phyloP scores from a whole-genome alignment of 1,284 basidiomycete species.

The Boletus austroedulis region DNA sequence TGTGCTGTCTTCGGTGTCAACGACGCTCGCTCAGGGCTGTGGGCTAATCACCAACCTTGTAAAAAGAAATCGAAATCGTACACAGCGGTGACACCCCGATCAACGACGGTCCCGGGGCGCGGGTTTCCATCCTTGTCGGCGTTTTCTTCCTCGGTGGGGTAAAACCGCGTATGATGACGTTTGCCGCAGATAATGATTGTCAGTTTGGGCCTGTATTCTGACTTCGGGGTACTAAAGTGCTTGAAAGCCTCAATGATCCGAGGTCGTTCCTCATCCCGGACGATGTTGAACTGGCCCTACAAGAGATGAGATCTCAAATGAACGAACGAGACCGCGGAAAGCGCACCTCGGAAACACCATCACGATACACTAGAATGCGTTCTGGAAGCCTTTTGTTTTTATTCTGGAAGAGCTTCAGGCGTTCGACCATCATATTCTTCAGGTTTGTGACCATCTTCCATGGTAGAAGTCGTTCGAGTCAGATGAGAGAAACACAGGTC shows the following conservation, averaged over 20 bases:
- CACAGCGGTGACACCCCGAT: conserved; percentile 67
- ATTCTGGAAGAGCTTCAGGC: conserved; percentile 52
- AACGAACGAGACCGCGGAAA: not conserved
- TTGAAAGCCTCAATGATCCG: conserved; percentile 59
- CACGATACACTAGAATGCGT: conserved; percentile 72
- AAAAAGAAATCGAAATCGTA: conserved; percentile 81
- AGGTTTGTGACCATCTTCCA: conserved; percentile 68
- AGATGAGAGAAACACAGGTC: conserved; percentile 19
- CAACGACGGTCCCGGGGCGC: conserved; percentile 72
- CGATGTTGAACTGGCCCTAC: conserved; percentile 71
- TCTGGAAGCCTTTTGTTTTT: conserved; percentile 50
- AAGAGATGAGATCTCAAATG: conserved; percentile 7
- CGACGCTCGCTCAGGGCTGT: not conserved
- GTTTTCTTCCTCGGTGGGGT: conserved; percentile 56
- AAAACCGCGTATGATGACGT: conserved; percentile 83
- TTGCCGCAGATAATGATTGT: conserved; percentile 80
- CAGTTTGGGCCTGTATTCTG: conserved; percentile 60
- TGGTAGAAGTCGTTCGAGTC: conserved; percentile 22
- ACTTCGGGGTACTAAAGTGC: conserved; percentile 46
- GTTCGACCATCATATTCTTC: conserved; percentile 64
- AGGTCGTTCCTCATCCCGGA: conserved; percentile 63
- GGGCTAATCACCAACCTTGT: conserved; percentile 42
- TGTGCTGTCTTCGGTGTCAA: conserved; percentile 45
- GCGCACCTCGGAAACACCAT: conserved; percentile 72
- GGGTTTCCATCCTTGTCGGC: conserved; percentile 71